Percentiles rank a stretch among this genome's conserved stretches.
Conservation (phyloP, 2,329 filamentous ascomycete species). For the Stachybotrys chlorohalonatus region DNA sequence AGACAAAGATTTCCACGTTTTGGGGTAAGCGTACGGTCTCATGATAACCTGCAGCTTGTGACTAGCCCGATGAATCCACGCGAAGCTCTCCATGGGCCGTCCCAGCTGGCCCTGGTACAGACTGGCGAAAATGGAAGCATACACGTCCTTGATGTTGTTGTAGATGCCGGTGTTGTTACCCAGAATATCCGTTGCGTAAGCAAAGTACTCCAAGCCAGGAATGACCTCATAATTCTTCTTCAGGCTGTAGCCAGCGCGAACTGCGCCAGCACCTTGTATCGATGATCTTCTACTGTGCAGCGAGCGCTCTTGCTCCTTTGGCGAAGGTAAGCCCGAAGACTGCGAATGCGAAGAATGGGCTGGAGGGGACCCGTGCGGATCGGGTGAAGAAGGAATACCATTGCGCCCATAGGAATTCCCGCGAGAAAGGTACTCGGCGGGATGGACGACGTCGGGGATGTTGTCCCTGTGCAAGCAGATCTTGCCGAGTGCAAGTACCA, state of each 20-base stretch:
- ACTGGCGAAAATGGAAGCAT: conserved; percentile 75
- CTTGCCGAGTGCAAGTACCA: conserved; percentile 79
- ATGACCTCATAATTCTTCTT: conserved; percentile 70
- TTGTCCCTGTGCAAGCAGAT: conserved; percentile 54
- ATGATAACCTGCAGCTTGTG: conserved; percentile 62
- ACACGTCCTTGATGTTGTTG: conserved; percentile 73
- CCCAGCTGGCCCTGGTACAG: conserved; percentile 85
- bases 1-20: not conserved
- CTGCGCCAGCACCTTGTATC: conserved; percentile 29
- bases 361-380: conserved; percentile 44
- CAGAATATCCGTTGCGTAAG: conserved; percentile 76
- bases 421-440: conserved; percentile 19
- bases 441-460: conserved; percentile 47
- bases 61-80: conserved; percentile 48
- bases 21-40: conserved; percentile 51
- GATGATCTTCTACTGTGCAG: conserved; percentile 42
- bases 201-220: conserved; percentile 84
- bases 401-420: conserved; percentile 35
- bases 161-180: conserved; percentile 72
- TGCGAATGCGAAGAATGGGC: conserved; percentile 34
- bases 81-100: conserved; percentile 75
- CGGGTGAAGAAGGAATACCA: conserved; percentile 41
- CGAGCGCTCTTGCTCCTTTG: conserved; percentile 38
- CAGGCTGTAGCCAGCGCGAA: conserved; percentile 18
- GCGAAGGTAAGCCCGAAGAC: conserved; percentile 41